Base-by-base conservation (phyloP, 1,284 basidiomycete species). In the Apiotrichum brassicae region DNA sequence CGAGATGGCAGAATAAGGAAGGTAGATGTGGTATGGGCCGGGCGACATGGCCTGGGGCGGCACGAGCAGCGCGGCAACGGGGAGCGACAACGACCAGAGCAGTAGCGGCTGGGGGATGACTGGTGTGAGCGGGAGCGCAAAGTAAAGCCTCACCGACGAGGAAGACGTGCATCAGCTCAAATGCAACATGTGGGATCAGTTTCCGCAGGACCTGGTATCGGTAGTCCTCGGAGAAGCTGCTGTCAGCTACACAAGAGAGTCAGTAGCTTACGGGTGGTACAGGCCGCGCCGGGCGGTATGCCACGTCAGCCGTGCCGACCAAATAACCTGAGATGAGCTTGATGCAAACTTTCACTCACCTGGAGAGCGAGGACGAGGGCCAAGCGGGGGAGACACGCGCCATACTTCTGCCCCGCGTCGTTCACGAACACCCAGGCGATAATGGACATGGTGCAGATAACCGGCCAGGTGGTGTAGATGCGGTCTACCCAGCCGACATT, bases 201-300 rank as follows among this genome's bases (percentile, higher is more conserved):
- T 76, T 70, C 33, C 89, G 82, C 12, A 95, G 77, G 42, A 89
- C 73, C 3, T 78, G 81, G 86, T 92, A 97, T 25, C 93, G 85
- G 66, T 97, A 97, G 71, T 97, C 93, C 69, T 89, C 87, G 3
- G 76, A 72, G 3, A 79, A 81, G 53, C 6, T 48, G 6, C 12
- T 7, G 22, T 48, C 19, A 34, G 35, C 48, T 23, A 41, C 7
- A 38, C 33, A 12, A 16, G 11, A 20, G 18, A 28, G n/a, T 18
- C n/a, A 53, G 9, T 9, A 30, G 37, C 62, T 57, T 39, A 64
- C 51, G 64, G 61, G 47, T 77, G 81, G 71, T 92, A 93, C 26
- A 97, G 77, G 6, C 88, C 92, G 47, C 93, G 78, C 23, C 90
- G 78, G 70, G 82, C 83, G 0, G 91, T 86, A 68, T 97, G 91